Base-by-base conservation (phyloP, 2,329 filamentous ascomycete species). In the Ceratocystis diversiconidia region DNA sequence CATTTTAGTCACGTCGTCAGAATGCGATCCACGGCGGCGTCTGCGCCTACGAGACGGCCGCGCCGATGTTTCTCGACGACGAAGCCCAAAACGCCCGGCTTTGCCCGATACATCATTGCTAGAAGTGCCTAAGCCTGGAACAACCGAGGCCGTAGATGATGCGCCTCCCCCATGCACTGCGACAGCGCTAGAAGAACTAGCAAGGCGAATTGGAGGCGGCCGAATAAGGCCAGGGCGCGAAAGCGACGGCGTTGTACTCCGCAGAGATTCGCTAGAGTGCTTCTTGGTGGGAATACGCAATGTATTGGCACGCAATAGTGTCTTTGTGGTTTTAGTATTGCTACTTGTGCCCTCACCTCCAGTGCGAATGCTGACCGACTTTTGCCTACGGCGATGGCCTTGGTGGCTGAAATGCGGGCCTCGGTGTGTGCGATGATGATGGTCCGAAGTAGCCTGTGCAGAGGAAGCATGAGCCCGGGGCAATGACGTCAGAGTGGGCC, bases 1-100 rank as follows among this genome's bases (percentile, higher is more conserved):
- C 94, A 99, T 99, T 77, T 95, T 90, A 10, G 90, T 94, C 52
- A 99, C 79, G 73, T 99, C 95, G 72, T 99, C 94, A 0, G 87
- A 88, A 4, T 84, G 82, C 67, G 85, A 82, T 65, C 61, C 66
- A 30, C 66, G 43, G n/a, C 66, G 57, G 12, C 66, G 60, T 19
- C 61, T 46, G 5, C 62, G 41, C 3, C 65, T 62, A 32, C 61
- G 48, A 41, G 65, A 66, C 87, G 83, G 62, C 84, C 82, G 66
- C 82, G 63, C 43, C 50, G 73, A 70, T 62, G 80, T 72, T 66
- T 75, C 74, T 70, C 80, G 76, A 73, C 80, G 75, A 70, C 80
- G 75, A 71, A 85, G 74, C 68, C 78, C 75, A 72, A 88, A 89
- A 19, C 83, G 80, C 22, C 63, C 64, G 25, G 55, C 57, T 10